Conservation (phyloP, 768 basidiomycete species). For the Rhodotorula taiwanensis region DNA sequence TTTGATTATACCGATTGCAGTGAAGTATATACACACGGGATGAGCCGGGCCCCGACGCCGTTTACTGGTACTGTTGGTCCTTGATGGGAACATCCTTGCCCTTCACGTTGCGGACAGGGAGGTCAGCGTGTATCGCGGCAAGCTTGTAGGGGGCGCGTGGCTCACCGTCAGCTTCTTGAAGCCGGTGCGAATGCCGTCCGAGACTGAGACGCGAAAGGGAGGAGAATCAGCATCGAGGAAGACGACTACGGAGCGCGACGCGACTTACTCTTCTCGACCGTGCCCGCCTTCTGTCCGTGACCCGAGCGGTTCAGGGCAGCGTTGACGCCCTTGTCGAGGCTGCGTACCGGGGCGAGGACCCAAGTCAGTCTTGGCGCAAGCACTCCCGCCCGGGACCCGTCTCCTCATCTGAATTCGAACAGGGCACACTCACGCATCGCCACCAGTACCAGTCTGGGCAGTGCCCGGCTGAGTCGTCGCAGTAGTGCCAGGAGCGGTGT, state of each 20-base stretch:
- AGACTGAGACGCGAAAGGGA: neutral
- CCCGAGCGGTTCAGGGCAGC: neutral
- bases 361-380: no score
- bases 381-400: no score
- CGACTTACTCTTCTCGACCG: slow-evolving; percentile 30
- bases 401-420: no score
- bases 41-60: neutral
- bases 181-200: slow-evolving; percentile 22
- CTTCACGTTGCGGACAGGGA: neutral
- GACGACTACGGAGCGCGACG: neutral
- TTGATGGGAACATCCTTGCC: slow-evolving; percentile 33
- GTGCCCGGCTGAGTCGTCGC: no score
- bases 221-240: no score
- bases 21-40: neutral
- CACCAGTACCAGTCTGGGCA: no score
- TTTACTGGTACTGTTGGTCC: slow-evolving; percentile 9
- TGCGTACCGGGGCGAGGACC: no score
- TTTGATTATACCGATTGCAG: neutral
- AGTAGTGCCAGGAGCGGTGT: no score
- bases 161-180: slow-evolving; percentile 26
- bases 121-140: no score
- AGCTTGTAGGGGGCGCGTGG: neutral
- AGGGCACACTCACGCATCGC: no score
- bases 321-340: slow-evolving; percentile 33
- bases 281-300: slow-evolving; percentile 7